Percentiles rank a stretch among this genome's conserved stretches.
These are phyloP conservation scores for Scheffersomyces lignicola DNA, from an alignment of 1,139 yeast species.

Conservation along the genomic window DNA sequence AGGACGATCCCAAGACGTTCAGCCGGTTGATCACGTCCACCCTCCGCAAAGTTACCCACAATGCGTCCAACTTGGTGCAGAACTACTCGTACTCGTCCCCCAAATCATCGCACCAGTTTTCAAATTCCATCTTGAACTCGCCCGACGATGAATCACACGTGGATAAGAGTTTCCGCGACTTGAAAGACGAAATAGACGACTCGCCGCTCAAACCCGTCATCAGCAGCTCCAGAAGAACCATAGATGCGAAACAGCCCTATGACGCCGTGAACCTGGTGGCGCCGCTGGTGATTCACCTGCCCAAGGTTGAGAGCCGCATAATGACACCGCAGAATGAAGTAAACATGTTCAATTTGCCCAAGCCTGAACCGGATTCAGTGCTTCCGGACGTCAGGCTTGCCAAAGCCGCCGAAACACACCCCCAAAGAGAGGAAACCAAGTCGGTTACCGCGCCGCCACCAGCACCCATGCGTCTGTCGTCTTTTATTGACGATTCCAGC, in stretches of 20 bases:
- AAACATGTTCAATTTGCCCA: neutral
- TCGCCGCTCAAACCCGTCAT: conserved; percentile 2
- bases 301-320: conserved; percentile 4
- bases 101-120: conserved; percentile 5
- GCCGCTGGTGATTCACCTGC: neutral
- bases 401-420: neutral
- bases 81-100: conserved; percentile 20
- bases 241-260: neutral
- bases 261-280: neutral
- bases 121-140: conserved; percentile 1
- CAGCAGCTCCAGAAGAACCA: conserved; percentile 1
- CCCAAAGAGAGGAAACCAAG: neutral
- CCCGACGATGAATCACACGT: conserved; percentile 5
- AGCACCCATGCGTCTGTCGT: conserved; percentile 5
- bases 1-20: conserved; percentile 29
- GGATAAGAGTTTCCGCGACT: conserved; percentile 1
- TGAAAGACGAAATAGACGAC: conserved; percentile 7
- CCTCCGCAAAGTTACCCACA: conserved; percentile 45
- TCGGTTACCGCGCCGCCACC: conserved; percentile 1
- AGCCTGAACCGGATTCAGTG: neutral
- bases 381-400: neutral
- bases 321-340: conserved; percentile 1
- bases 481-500: conserved; percentile 4
- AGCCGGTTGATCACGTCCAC: conserved; percentile 39
- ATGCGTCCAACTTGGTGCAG: conserved; percentile 42